Evolutionary conservation across 305 asterid genomes (phyloP).

Genomic region (Fraxinus sp.): DNA sequence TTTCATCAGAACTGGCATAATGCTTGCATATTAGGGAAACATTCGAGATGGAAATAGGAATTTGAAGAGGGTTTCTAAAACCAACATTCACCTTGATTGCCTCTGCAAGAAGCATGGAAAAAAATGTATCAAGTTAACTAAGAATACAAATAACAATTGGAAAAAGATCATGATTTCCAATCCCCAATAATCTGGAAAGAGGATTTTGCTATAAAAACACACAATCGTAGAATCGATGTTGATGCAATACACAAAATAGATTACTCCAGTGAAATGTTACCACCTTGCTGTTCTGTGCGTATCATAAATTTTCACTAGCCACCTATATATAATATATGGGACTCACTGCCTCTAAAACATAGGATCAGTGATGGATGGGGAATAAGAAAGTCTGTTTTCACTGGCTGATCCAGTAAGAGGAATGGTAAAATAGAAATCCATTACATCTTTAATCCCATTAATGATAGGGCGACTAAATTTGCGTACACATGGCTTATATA

Average conservation of each 20-base stretch:
- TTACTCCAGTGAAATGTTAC: conserved; percentile 8
- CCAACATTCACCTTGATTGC: conserved; percentile 73
- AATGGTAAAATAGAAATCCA: neutral
- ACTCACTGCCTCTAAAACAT: neutral
- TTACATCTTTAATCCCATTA: neutral
- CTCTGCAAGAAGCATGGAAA: conserved; percentile 56
- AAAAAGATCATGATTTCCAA: neutral
- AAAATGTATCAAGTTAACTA: conserved; percentile 20
- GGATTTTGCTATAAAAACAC: conserved; percentile 15
- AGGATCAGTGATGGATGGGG: neutral
- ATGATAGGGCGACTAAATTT: neutral
- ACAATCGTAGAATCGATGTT: conserved; percentile 6
- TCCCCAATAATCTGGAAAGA: conserved; percentile 3
- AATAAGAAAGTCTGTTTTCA: neutral
- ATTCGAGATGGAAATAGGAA: conserved; percentile 77
- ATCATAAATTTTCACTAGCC: conserved; percentile 11
- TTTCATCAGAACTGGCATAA: conserved; percentile 45
- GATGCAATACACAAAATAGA: conserved; percentile 4
- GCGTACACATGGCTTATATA: neutral
- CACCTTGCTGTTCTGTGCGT: neutral
- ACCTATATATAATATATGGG: neutral
- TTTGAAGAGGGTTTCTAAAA: conserved; percentile 90
- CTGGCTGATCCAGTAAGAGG: neutral
- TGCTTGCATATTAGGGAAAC: conserved; percentile 80
- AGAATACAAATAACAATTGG: conserved; percentile 18